A percentile compares a stretch with the other conserved stretches of the same genome.
phyloP scores from a whole-genome alignment of 352 stramenopile species.

The Globisporangium radiosum region DNA sequence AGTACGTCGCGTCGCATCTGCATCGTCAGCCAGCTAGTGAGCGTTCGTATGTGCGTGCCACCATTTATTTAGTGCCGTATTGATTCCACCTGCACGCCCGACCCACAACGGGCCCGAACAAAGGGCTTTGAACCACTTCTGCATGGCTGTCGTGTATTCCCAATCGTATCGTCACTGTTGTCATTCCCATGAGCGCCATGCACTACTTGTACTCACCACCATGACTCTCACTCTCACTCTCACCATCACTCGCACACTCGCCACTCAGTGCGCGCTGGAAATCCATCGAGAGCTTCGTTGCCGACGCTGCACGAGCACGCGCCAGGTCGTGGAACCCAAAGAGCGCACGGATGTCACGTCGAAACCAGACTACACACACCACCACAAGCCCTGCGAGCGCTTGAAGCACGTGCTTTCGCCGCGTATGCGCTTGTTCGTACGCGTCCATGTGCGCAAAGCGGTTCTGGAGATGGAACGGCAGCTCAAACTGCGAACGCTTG shows the following conservation, averaged over 20 bases:
- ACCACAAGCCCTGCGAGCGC: slow-evolving; percentile 29
- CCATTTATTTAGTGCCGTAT: neutral
- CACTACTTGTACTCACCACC: slow-evolving; percentile 9
- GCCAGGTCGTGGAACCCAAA: slow-evolving; percentile 73
- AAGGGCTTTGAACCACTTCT: too few relatives aligned
- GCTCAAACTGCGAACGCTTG: slow-evolving; percentile 88
- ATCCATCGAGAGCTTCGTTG: slow-evolving; percentile 49
- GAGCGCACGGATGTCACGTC: slow-evolving; percentile 34
- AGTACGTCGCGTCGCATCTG: too few relatives aligned
- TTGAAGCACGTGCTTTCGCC: slow-evolving; percentile 30
- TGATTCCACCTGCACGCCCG: neutral
- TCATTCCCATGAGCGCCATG: too few relatives aligned
- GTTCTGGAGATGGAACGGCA: slow-evolving; percentile 84
- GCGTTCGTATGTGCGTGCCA: too few relatives aligned
- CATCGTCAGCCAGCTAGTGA: too few relatives aligned
- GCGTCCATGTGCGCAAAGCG: slow-evolving; percentile 82
- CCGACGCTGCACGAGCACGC: slow-evolving; percentile 49
- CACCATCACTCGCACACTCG: slow-evolving; percentile 12
- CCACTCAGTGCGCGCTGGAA: slow-evolving; percentile 23
- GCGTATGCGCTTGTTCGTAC: slow-evolving; percentile 43
- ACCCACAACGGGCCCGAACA: too few relatives aligned
- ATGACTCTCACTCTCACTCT: neutral
- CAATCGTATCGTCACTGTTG: too few relatives aligned
- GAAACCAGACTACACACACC: slow-evolving; percentile 47
- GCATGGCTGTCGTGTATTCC: too few relatives aligned